Evolutionary conservation across 2,329 filamentous ascomycete genomes (phyloP).

Genomic region (Microdochium bolleyi): DNA sequence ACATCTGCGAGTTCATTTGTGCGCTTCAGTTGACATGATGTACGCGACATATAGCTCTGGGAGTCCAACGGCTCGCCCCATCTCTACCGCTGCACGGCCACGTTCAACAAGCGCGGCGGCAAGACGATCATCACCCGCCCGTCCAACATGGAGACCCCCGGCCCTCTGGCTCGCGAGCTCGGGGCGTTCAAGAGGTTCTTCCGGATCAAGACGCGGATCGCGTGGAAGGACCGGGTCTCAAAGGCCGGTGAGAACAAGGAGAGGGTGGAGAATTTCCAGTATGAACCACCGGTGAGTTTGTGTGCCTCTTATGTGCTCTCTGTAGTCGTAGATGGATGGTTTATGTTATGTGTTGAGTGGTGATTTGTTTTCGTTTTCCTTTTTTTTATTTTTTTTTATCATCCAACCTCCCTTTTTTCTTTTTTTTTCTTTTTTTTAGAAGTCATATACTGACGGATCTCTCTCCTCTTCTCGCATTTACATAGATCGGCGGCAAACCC

Average conservation of each 20-base stretch:
- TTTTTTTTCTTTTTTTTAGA: not conserved
- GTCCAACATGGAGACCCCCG: constrained; percentile 15
- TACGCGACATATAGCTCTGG: constrained; percentile 64
- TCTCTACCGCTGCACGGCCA: constrained; percentile 53
- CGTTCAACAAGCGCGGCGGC: constrained; percentile 31
- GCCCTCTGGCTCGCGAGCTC: constrained; percentile 35
- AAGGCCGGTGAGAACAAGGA: constrained; percentile 20
- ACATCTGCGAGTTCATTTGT: no score
- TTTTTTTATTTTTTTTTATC: not conserved
- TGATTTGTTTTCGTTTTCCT: no score
- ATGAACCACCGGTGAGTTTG: constrained; percentile 37
- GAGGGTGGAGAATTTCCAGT: constrained; percentile 27
- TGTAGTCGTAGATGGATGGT: no score
- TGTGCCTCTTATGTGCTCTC: no score
- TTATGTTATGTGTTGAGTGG: no score
- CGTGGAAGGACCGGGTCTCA: constrained; percentile 49
- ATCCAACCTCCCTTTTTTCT: not conserved
- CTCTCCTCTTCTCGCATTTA: no score
- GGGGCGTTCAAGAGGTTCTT: constrained; percentile 50
- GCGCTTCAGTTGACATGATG: no score
- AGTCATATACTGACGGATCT: no score
- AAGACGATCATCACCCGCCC: constrained; percentile 28
- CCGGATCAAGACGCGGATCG: constrained; percentile 43
- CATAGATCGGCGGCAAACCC: constrained; percentile 26
- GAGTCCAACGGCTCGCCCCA: constrained; percentile 52